Evolutionary conservation across 352 stramenopile species (phyloP).

Genomic region (Globisporangium perplexum): DNA sequence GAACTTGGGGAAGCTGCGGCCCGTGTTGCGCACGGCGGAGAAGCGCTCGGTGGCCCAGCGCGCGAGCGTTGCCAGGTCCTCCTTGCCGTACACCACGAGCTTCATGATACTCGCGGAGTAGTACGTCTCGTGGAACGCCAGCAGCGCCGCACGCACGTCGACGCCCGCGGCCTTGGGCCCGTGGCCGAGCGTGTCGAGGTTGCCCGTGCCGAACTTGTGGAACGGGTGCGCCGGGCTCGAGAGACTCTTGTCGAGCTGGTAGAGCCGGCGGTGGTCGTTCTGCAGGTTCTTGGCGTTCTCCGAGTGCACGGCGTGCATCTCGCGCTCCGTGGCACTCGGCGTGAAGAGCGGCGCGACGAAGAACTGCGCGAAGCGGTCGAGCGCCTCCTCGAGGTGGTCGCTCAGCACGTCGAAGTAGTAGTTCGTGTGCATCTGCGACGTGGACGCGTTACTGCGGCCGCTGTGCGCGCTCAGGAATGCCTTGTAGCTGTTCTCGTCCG

Average conservation of each 20-base stretch:
- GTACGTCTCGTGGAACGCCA: slow-evolving; percentile 86
- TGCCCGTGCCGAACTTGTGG: slow-evolving; percentile 89
- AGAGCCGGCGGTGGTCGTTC: slow-evolving; percentile 85
- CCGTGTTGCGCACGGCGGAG: slow-evolving; percentile 71
- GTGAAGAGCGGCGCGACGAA: slow-evolving; percentile 96
- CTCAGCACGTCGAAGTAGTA: slow-evolving; percentile 96
- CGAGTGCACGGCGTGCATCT: slow-evolving; percentile 95
- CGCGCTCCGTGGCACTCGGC: slow-evolving; percentile 84
- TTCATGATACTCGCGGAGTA: slow-evolving; percentile 54
- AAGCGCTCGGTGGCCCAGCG: slow-evolving; percentile 78
- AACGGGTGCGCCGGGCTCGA: slow-evolving; percentile 75
- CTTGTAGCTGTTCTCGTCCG: slow-evolving; percentile 94
- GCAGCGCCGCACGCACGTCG: slow-evolving; percentile 62
- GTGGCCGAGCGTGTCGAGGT: slow-evolving; percentile 70
- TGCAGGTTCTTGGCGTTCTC: slow-evolving; percentile 97
- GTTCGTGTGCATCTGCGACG: slow-evolving; percentile 94
- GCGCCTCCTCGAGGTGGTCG: slow-evolving; percentile 63
- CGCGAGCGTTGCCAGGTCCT: slow-evolving; percentile 80
- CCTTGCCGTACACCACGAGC: slow-evolving; percentile 82
- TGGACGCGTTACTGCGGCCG: slow-evolving; percentile 95
- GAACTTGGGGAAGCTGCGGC: slow-evolving; percentile 43
- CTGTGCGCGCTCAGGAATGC: slow-evolving; percentile 92
- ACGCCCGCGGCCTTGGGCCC: slow-evolving; percentile 29
- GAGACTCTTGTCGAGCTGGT: slow-evolving; percentile 80
- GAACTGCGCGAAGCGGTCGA: slow-evolving; percentile 98